phyloP scores from a whole-genome alignment of 208 protist genomes.

The Trypanosoma cruzi region DNA sequence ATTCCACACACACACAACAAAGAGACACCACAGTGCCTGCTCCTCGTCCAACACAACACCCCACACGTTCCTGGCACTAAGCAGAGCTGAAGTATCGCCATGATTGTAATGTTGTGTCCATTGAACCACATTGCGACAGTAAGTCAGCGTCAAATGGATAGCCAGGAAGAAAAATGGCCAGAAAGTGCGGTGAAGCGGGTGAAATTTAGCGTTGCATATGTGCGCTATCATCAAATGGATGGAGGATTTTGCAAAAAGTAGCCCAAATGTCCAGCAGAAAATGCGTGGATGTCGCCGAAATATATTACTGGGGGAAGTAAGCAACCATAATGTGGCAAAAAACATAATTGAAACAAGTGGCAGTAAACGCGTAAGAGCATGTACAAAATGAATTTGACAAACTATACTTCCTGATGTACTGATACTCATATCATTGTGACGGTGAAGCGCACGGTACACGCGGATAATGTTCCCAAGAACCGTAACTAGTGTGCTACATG shows the following conservation, averaged over 20 bases:
- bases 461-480: conserved; percentile 59
- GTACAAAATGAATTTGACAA: conserved; percentile 46
- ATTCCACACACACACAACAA: conserved; percentile 45
- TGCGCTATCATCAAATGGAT: conserved; percentile 87
- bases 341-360: conserved; percentile 55
- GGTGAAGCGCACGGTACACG: conserved; percentile 55
- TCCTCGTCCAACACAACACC: conserved; percentile 42
- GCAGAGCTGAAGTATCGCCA: not conserved
- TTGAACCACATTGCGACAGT: conserved; percentile 37
- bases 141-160: conserved; percentile 54
- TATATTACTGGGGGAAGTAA: conserved; percentile 67
- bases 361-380: conserved; percentile 60
- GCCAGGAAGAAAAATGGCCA: conserved; percentile 64
- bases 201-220: conserved; percentile 51
- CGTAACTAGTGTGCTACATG: conserved; percentile 40
- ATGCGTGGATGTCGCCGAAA: conserved; percentile 76
- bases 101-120: not conserved
- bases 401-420: conserved; percentile 6
- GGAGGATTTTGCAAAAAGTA: conserved; percentile 79
- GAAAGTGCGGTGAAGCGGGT: conserved; percentile 67
- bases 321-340: conserved; percentile 61
- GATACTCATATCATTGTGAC: conserved; percentile 3
- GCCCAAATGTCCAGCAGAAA: conserved; percentile 83
- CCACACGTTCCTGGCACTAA: conserved; percentile 4
- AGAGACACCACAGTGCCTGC: conserved; percentile 66